A percentile compares a stretch with the other conserved stretches of the same genome.
These are phyloP conservation scores for Termitomyces sp. DNA, from an alignment of 768 basidiomycete species.

Conservation along the genomic window DNA sequence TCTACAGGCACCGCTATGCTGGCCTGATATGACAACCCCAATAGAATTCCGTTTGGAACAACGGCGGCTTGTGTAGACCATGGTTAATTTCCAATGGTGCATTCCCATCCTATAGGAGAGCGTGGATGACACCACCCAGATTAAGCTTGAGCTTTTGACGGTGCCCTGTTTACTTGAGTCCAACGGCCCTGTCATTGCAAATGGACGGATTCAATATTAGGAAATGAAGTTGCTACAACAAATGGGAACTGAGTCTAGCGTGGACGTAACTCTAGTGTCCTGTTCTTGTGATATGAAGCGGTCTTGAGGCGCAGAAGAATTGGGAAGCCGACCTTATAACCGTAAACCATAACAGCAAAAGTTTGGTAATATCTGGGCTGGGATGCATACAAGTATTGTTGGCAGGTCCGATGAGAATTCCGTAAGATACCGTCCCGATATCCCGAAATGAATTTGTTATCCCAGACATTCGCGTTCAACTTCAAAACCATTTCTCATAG, in stretches of 20 bases:
- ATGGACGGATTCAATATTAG: background rate
- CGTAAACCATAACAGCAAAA: background rate
- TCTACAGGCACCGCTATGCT: background rate
- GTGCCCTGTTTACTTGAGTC: background rate
- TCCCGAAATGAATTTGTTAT: background rate
- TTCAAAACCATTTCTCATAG: background rate
- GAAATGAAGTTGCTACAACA: constrained; percentile 1
- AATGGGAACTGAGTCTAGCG: background rate
- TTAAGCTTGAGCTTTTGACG: background rate
- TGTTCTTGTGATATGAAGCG: background rate
- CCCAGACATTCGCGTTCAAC: background rate
- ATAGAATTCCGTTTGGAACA: constrained; percentile 2
- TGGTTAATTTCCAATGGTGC: background rate
- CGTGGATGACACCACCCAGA: background rate
- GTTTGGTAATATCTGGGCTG: background rate
- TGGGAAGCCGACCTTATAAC: background rate
- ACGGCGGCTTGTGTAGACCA: background rate
- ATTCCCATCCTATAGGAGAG: background rate
- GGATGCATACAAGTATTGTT: background rate
- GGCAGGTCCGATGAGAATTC: background rate
- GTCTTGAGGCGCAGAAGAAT: background rate
- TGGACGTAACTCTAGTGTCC: background rate
- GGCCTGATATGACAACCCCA: background rate
- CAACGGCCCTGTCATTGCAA: background rate
- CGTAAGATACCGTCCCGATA: background rate